These are phyloP conservation scores for Mycena venus DNA, from an alignment of 768 basidiomycete genomes.

Conservation along the genomic window DNA sequence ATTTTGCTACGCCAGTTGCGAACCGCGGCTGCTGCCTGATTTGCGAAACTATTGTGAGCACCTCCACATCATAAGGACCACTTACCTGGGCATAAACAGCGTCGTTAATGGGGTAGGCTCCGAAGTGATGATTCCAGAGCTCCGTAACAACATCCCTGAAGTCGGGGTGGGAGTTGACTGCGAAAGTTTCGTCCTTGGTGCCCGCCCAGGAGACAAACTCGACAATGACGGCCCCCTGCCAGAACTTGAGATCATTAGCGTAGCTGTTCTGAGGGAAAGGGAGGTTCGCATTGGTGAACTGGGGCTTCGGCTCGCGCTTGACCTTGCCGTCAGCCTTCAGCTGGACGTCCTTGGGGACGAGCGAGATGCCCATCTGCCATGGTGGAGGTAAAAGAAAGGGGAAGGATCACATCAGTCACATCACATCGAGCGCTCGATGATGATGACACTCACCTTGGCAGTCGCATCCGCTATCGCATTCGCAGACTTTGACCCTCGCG, in stretches of 20 bases:
- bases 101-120: not conserved
- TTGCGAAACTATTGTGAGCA: not conserved
- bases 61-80: not conserved
- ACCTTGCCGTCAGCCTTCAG: not conserved
- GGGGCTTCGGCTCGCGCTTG: not conserved
- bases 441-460: not conserved
- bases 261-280: not conserved
- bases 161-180: not conserved
- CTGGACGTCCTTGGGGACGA: not conserved
- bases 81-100: not conserved
- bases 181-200: not conserved
- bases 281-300: not conserved
- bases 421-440: no score
- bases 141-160: not conserved
- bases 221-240: not conserved
- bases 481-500: not conserved
- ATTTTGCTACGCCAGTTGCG: not conserved
- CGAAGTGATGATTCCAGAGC: not conserved
- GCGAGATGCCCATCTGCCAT: constrained; percentile 2
- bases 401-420: not conserved
- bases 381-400: not conserved
- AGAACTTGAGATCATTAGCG: not conserved
- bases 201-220: not conserved
- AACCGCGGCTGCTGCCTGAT: not conserved
- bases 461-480: not conserved